These are phyloP conservation scores for Cyclospora cayetanensis DNA, from an alignment of 169 alveolate genomes.

Conservation along the genomic window DNA sequence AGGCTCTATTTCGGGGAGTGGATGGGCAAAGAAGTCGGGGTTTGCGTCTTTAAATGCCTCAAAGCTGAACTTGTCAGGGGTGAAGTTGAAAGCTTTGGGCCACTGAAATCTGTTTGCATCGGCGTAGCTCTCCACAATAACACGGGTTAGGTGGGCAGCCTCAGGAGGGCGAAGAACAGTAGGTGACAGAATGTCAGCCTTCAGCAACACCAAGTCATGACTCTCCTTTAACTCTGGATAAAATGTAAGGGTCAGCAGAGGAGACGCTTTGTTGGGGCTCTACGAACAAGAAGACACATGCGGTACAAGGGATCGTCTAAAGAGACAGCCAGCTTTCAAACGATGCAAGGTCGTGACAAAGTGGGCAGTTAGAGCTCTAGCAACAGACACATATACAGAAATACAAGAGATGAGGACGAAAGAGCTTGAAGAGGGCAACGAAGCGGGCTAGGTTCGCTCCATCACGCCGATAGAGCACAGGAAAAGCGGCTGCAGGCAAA, in stretches of 20 bases:
- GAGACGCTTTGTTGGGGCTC: not conserved
- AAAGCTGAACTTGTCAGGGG: not conserved
- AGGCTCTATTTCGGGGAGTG: not conserved
- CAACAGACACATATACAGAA: not conserved
- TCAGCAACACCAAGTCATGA: not conserved
- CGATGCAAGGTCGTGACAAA: not conserved
- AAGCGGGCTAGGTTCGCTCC: too few relatives aligned
- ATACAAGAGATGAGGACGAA: not conserved
- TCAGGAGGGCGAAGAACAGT: not conserved
- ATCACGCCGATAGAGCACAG: too few relatives aligned
- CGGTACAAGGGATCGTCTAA: not conserved
- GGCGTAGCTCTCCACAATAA: not conserved
- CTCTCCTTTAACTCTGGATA: not conserved
- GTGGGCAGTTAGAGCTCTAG: not conserved
- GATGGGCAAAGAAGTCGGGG: not conserved
- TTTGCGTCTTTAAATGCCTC: not conserved
- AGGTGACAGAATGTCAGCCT: not conserved
- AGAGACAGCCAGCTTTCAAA: not conserved
- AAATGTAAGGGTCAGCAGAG: not conserved
- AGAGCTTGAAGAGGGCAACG: too few relatives aligned
- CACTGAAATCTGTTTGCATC: not conserved
- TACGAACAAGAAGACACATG: not conserved
- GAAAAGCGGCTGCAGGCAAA: too few relatives aligned
- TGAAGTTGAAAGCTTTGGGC: not conserved
- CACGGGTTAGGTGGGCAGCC: not conserved